Evolutionary conservation across 257 asterid species (phyloP).

Genomic region (Oldenlandia corymbosa): DNA sequence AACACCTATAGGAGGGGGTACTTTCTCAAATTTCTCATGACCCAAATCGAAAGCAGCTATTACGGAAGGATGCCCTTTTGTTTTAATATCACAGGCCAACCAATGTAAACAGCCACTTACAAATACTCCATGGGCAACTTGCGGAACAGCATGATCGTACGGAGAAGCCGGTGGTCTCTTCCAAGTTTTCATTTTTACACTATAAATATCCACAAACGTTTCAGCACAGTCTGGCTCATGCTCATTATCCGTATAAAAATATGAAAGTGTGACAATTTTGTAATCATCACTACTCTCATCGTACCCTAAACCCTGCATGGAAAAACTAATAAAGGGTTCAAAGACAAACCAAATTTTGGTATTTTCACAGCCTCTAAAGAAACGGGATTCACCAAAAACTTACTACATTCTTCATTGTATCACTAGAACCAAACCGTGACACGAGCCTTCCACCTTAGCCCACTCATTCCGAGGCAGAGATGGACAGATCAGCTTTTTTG

Average conservation of each 20-base stretch:
- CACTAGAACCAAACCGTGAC: slow-evolving; percentile 26
- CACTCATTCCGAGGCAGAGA: slow-evolving; percentile 10
- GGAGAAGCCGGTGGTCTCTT: slow-evolving; percentile 33
- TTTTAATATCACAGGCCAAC: slow-evolving; percentile 24
- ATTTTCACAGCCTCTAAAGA: slow-evolving; percentile 18
- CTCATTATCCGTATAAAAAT: no score
- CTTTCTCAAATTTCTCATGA: slow-evolving; percentile 32
- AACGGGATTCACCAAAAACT: slow-evolving; percentile 31
- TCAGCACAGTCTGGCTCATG: slow-evolving; percentile 11
- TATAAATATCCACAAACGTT: slow-evolving; percentile 37
- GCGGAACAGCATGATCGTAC: slow-evolving; percentile 31
- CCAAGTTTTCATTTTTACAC: slow-evolving; percentile 30
- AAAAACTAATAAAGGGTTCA: slow-evolving; percentile 6
- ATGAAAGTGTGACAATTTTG: slow-evolving; percentile 24
- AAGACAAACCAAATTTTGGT: slow-evolving; percentile 21
- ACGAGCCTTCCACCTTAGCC: slow-evolving; percentile 25
- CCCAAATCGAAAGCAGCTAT: slow-evolving; percentile 38
- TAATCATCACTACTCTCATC: slow-evolving; percentile 33
- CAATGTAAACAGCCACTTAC: slow-evolving; percentile 41
- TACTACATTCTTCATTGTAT: slow-evolving; percentile 10
- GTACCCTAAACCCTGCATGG: slow-evolving; percentile 41
- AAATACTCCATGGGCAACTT: slow-evolving; percentile 24
- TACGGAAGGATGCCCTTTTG: slow-evolving; percentile 24
- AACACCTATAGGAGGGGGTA: slow-evolving; percentile 31
- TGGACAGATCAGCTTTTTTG: slow-evolving; percentile 1